Conservation (phyloP, 75 land plant species). For the Sequoia sempervirens region DNA sequence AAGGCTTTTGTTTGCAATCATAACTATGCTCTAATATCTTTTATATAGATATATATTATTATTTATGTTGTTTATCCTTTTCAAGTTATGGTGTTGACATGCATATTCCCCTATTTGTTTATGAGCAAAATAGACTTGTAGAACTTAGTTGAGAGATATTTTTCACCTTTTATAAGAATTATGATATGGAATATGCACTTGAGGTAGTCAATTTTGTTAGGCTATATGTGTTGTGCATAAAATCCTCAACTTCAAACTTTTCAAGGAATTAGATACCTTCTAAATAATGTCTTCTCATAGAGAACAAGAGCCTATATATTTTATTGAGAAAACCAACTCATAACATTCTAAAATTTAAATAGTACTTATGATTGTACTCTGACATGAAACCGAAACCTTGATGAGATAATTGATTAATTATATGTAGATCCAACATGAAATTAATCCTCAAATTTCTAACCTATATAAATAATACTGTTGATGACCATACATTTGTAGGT, state of each 20-base stretch:
- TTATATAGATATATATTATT: too few relatives aligned
- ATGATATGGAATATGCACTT: too few relatives aligned
- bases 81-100: too few relatives aligned
- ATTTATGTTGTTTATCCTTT: too few relatives aligned
- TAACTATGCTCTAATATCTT: too few relatives aligned
- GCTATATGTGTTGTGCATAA: not conserved
- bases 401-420: not conserved
- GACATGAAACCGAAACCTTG: not conserved
- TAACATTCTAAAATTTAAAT: not conserved
- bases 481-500: not conserved
- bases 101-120: too few relatives aligned
- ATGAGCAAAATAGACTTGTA: too few relatives aligned
- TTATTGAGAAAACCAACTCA: not conserved
- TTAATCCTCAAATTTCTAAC: not conserved
- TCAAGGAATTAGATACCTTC: not conserved
- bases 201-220: too few relatives aligned
- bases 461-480: not conserved
- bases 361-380: not conserved
- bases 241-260: not conserved
- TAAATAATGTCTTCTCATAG: not conserved
- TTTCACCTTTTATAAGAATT: too few relatives aligned
- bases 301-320: not conserved
- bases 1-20: too few relatives aligned
- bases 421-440: not conserved
- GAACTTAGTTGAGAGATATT: too few relatives aligned